A percentile compares a stretch with the other conserved stretches of the same genome.
Conservation (phyloP, 1,284 basidiomycete species). For the Naganishia sp. region DNA sequence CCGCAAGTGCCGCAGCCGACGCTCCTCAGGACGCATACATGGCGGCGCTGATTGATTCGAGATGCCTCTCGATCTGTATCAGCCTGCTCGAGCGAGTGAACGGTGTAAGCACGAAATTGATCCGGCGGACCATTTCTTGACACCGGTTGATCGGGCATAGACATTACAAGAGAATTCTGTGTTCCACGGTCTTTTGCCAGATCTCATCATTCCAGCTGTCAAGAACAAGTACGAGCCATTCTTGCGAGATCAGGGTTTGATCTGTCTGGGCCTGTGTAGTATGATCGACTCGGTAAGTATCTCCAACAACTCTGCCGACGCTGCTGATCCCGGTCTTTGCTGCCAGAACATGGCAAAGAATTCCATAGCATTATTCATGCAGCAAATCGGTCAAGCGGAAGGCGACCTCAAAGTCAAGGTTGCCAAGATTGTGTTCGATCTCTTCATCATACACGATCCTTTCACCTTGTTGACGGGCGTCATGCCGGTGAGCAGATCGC, state of each 20-base stretch:
- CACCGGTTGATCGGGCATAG: conserved; percentile 52
- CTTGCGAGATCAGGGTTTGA: conserved; percentile 81
- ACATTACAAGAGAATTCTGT: conserved; percentile 92
- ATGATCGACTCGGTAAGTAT: conserved; percentile 70
- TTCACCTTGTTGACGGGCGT: conserved; percentile 53
- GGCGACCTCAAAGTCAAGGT: conserved; percentile 77
- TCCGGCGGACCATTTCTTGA: background rate
- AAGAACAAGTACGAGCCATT: conserved; percentile 75
- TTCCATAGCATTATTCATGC: conserved; percentile 85
- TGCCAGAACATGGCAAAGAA: conserved; percentile 79
- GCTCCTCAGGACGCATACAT: conserved; percentile 20
- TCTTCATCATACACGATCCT: conserved; percentile 84
- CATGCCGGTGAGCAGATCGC: conserved; percentile 41
- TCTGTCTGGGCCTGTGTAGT: conserved; percentile 84
- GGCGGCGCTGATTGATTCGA: conserved; percentile 72
- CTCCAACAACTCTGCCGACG: background rate
- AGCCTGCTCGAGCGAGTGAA: conserved; percentile 89
- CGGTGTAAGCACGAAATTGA: conserved; percentile 61
- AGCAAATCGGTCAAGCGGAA: conserved; percentile 76
- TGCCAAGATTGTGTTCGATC: conserved; percentile 84
- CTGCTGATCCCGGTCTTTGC: no score
- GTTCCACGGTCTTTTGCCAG: conserved; percentile 82
- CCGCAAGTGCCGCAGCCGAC: background rate
- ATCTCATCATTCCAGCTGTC: conserved; percentile 88
- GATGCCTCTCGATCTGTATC: conserved; percentile 84